Evolutionary conservation across 2,329 filamentous ascomycete species (phyloP).

Genomic region (Scedosporium dehoogii): DNA sequence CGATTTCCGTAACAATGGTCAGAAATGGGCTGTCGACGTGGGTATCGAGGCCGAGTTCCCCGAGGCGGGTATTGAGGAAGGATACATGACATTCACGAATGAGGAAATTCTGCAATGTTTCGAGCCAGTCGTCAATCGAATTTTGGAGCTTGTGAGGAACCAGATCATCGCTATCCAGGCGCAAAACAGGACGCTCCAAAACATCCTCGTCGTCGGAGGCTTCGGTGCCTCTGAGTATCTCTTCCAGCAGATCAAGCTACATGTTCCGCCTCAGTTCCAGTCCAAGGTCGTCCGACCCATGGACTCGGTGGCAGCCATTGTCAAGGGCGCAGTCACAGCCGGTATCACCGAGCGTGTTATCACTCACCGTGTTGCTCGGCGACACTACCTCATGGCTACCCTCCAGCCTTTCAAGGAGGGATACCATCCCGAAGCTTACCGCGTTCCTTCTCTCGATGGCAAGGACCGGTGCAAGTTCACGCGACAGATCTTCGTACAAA

Average conservation of each 20-base stretch:
- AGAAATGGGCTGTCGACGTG: conserved; percentile 98
- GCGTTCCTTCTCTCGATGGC: conserved; percentile 89
- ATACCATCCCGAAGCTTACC: conserved; percentile 95
- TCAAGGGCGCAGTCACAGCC: conserved; percentile 95
- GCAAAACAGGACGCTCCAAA: conserved; percentile 88
- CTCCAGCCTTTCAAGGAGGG: conserved; percentile 98
- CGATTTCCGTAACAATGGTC: conserved; percentile 97
- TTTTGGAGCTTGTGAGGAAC: conserved; percentile 90
- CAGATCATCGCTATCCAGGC: conserved; percentile 99
- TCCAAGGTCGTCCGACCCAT: conserved; percentile 96
- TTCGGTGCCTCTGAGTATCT: conserved; percentile 98
- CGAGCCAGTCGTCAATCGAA: conserved; percentile 94
- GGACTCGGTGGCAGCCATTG: conserved; percentile 97
- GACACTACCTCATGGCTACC: conserved; percentile 98
- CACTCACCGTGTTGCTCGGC: conserved; percentile 90
- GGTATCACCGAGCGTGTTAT: conserved; percentile 96
- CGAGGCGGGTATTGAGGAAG: conserved; percentile 95
- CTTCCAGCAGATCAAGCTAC: conserved; percentile 98
- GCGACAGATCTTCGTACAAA: conserved; percentile 95
- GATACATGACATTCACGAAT: conserved; percentile 99
- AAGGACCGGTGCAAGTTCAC: conserved; percentile 99
- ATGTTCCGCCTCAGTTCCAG: conserved; percentile 96
- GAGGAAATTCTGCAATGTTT: conserved; percentile 99
- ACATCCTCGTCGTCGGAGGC: conserved; percentile 92
- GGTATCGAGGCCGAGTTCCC: conserved; percentile 98